Percentiles rank a stretch among this genome's conserved stretches.
Conservation (phyloP, 768 basidiomycete species). For the Kwoniella newhampshirensis region DNA sequence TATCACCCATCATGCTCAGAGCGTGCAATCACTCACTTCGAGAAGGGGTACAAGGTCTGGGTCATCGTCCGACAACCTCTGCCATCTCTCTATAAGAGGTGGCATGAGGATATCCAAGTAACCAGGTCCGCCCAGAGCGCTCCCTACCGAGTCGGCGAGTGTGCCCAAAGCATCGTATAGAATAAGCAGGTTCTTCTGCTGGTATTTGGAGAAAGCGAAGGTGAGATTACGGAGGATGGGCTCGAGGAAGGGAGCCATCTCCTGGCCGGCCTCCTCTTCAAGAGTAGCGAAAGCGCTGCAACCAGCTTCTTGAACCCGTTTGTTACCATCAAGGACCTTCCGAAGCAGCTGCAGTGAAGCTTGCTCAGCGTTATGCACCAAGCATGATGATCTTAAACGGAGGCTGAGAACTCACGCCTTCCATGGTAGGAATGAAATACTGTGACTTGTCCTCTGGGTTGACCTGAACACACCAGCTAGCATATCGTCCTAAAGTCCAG, state of each 20-base stretch:
- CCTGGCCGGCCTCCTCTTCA: constrained; percentile 91
- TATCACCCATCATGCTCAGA: neutral
- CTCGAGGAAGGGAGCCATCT: constrained; percentile 88
- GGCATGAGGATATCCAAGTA: constrained; percentile 97
- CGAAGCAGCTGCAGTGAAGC: constrained; percentile 72
- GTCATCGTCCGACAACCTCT: constrained; percentile 84
- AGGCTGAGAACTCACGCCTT: constrained; percentile 72
- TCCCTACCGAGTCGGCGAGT: constrained; percentile 90
- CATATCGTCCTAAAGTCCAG: constrained; percentile 98
- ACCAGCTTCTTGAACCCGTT: constrained; percentile 97
- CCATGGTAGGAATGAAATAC: constrained; percentile 97
- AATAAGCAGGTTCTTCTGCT: constrained; percentile 98
- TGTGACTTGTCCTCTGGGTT: constrained; percentile 77
- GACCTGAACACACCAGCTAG: constrained; percentile 83
- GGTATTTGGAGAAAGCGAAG: constrained; percentile 95
- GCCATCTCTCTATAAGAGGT: constrained; percentile 83
- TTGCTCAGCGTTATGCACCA: neutral
- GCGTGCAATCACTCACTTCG: constrained; percentile 64
- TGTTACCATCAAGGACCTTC: constrained; percentile 97
- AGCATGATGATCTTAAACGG: no score
- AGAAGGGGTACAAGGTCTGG: constrained; percentile 90
- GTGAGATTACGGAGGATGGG: constrained; percentile 93
- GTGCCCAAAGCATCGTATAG: constrained; percentile 99
- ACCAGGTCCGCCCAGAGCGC: constrained; percentile 75
- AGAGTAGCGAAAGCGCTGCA: constrained; percentile 98